Base-by-base conservation (phyloP, 2,329 filamentous ascomycete species). In the Lasiodiplodia hormozganensis region DNA sequence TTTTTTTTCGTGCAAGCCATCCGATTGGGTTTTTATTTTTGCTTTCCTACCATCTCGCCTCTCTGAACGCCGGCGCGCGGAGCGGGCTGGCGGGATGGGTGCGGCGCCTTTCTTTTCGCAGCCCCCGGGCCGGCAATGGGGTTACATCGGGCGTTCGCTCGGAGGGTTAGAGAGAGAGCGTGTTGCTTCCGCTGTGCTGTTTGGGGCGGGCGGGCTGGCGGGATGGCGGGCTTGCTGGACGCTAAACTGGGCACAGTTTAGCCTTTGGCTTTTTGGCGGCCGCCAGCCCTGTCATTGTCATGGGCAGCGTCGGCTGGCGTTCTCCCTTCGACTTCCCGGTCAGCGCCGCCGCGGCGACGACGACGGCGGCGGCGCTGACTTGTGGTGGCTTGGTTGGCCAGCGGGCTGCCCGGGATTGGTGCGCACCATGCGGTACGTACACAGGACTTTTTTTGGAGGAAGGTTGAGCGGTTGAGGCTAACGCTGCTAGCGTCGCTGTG, bases 71-170 rank as follows among this genome's bases (percentile, higher is more conserved):
- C 58, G 58, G 58, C 58, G 58, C 43, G 58, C 58, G 58, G 58
- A 51, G 58, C 58, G 58, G 58, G 34, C 54, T 36, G 43, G 58
- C 43, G 25, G 40, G 21, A 14, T 16, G 25, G 8, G 18, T 8
- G 8, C 43, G n/a, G 40, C 40, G 40, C 40, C 40, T 47, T 47
- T 21, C n/a, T 51, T 43, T 28, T 28, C 31, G 1, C 11, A 34
- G 40, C 4, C 31, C 18, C 25, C 43, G 58, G 58, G 58, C 58
- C 58, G 58, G 23, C 7, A 21, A 51, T 64, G 60, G 60, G 47
- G 60, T 64, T 64, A 64, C 60, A 64, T 64, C 60, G 60, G 58
- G 58, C 58, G 40, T 51, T 34, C 58, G 47, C 40, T 43, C 43
- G 43, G 43, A 47, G 18, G 43, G 7, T 21, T 47, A n/a, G 43